Conservation (phyloP, 805 yeast species). For the Metschnikowia lunata region DNA sequence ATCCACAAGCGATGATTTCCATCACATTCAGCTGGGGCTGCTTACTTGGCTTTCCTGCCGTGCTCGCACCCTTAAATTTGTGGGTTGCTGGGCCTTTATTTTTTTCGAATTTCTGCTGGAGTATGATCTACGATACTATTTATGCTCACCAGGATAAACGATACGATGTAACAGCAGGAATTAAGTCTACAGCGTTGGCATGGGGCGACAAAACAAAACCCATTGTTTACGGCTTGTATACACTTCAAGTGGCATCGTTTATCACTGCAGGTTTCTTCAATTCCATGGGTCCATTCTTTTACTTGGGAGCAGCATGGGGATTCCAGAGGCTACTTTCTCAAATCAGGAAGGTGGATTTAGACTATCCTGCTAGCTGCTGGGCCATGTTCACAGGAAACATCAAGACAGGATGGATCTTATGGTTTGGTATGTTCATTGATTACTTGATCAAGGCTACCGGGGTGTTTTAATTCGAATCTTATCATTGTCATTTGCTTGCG, state of each 20-base stretch:
- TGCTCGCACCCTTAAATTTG: conserved; percentile 74
- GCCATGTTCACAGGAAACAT: conserved; percentile 72
- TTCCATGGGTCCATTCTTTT: conserved; percentile 85
- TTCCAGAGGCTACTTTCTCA: conserved; percentile 63
- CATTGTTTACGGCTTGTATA: conserved; percentile 58
- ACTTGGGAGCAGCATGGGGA: conserved; percentile 60
- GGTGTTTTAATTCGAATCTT: conserved; percentile 12
- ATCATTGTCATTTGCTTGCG: background rate
- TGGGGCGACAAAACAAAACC: conserved; percentile 84
- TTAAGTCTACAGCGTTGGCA: conserved; percentile 90
- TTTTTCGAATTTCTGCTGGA: conserved; percentile 79
- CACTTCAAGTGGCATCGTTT: conserved; percentile 62
- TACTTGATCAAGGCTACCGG: conserved; percentile 51
- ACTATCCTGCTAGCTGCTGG: conserved; percentile 82
- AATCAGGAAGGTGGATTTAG: conserved; percentile 72
- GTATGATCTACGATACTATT: conserved; percentile 92
- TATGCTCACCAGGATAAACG: conserved; percentile 96
- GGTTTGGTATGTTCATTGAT: conserved; percentile 64
- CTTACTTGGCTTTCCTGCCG: conserved; percentile 90
- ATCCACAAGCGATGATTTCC: conserved; percentile 83
- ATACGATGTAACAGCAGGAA: conserved; percentile 85
- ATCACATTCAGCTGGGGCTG: conserved; percentile 94
- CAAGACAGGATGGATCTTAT: conserved; percentile 64
- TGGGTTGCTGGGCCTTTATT: conserved; percentile 75
- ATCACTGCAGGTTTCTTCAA: conserved; percentile 67